These are phyloP conservation scores for Solanum ossicruentum DNA, from an alignment of 257 asterid genomes.

Conservation along the genomic window DNA sequence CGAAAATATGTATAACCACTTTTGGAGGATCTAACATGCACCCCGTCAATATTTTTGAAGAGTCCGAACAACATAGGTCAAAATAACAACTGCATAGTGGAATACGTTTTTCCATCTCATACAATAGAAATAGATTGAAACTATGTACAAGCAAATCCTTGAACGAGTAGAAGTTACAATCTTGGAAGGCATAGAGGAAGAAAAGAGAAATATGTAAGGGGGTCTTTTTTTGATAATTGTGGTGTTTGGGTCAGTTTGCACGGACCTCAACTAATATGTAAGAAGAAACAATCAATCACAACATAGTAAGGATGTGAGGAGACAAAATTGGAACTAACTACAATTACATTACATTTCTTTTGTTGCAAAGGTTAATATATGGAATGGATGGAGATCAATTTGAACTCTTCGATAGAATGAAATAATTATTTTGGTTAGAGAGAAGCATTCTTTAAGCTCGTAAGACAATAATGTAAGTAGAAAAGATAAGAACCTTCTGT, in stretches of 20 bases:
- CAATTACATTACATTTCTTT: not conserved
- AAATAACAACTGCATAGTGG: not conserved
- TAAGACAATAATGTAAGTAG: not conserved
- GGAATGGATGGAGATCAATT: too few relatives aligned
- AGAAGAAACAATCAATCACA: not conserved
- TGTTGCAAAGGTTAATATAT: too few relatives aligned
- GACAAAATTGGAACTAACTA: not conserved
- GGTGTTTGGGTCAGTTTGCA: not conserved
- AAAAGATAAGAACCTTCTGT: constrained; percentile 40
- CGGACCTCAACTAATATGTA: not conserved
- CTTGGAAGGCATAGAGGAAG: not conserved
- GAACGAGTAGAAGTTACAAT: not conserved
- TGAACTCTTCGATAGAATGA: too few relatives aligned
- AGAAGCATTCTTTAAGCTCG: too few relatives aligned
- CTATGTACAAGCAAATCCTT: not conserved
- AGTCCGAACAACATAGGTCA: too few relatives aligned
- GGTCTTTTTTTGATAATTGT: not conserved
- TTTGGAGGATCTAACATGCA: too few relatives aligned
- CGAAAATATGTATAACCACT: not conserved
- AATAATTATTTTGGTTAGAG: too few relatives aligned
- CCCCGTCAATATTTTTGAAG: too few relatives aligned
- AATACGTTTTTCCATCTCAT: not conserved
- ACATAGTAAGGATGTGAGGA: not conserved
- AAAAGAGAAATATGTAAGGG: not conserved
- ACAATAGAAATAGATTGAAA: not conserved